phyloP scores from a whole-genome alignment of 1,284 basidiomycete species.

The Chondrostereum purpureum region DNA sequence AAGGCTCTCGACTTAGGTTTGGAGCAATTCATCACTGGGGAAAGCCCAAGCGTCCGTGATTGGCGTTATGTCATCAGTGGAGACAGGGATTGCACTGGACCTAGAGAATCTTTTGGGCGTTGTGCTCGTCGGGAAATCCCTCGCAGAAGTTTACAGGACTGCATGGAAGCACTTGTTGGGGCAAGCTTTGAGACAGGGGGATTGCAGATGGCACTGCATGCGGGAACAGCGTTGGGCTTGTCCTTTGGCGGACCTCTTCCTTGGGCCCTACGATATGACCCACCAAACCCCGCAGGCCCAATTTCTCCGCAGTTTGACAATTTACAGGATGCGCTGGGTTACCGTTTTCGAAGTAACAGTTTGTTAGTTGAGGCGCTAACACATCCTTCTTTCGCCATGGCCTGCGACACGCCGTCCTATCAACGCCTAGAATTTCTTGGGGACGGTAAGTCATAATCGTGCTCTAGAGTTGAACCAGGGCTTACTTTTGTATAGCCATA shows the following conservation, averaged over 20 bases:
- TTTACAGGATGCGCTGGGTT: constrained; percentile 62
- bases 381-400: constrained; percentile 65
- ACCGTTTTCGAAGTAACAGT: constrained; percentile 56
- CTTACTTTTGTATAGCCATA: constrained; percentile 46
- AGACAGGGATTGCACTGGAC: no score
- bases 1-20: constrained; percentile 60
- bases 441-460: constrained; percentile 52
- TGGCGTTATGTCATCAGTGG: constrained; percentile 54
- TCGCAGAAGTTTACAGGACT: constrained; percentile 73
- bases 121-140: constrained; percentile 38
- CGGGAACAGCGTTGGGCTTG: constrained; percentile 59
- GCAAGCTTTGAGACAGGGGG: constrained; percentile 69
- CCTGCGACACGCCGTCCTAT: constrained; percentile 55
- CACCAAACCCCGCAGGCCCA: constrained; percentile 21
- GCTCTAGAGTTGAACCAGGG: constrained; percentile 3
- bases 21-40: constrained; percentile 57
- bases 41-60: constrained; percentile 42
- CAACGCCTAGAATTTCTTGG: constrained; percentile 83
- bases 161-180: constrained; percentile 77
- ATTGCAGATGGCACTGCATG: constrained; percentile 56
- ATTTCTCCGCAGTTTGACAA: constrained; percentile 43
- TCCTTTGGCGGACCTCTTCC: constrained; percentile 63
- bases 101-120: constrained; percentile 21
- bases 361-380: constrained; percentile 73
- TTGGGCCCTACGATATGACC: constrained; percentile 51